A percentile compares a stretch with the other conserved stretches of the same genome.
Evolutionary conservation across 345 rosid genomes (phyloP).

Genomic region (Corchorus olitorius): DNA sequence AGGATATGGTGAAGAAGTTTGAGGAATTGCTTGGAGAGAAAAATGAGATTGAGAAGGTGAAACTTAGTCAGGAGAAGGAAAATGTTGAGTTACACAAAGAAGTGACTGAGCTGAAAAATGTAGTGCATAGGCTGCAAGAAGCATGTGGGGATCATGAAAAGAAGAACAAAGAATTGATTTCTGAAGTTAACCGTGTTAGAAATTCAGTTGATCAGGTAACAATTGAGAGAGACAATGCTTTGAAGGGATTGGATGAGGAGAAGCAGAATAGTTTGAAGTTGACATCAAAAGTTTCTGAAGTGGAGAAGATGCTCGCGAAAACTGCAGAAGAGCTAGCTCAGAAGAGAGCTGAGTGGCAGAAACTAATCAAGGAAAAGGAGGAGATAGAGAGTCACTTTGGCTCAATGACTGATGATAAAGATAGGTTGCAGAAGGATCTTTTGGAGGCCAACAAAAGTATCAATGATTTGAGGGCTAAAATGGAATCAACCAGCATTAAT

Average conservation of each 20-base stretch:
- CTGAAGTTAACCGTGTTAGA: slow-evolving; percentile 34
- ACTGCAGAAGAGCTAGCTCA: slow-evolving; percentile 36
- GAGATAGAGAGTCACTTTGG: slow-evolving; percentile 33
- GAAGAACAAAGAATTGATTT: slow-evolving; percentile 34
- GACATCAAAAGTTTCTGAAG: slow-evolving; percentile 33
- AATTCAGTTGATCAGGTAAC: slow-evolving; percentile 31
- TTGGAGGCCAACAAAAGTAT: slow-evolving; percentile 36
- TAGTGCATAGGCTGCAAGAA: slow-evolving; percentile 31
- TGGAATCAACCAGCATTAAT: slow-evolving; percentile 35
- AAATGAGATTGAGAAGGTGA: slow-evolving; percentile 44
- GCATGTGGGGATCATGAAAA: slow-evolving; percentile 33
- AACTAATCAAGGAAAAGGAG: slow-evolving; percentile 33
- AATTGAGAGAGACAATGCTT: slow-evolving; percentile 44
- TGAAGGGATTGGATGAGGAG: slow-evolving; percentile 47
- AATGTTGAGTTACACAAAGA: slow-evolving; percentile 42
- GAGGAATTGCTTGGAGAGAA: slow-evolving; percentile 44
- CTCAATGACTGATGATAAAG: slow-evolving; percentile 47
- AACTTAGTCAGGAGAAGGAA: slow-evolving; percentile 40
- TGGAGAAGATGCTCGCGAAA: slow-evolving; percentile 46
- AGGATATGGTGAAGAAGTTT: slow-evolving; percentile 38
- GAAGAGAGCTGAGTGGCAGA: slow-evolving; percentile 33
- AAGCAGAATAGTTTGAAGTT: slow-evolving; percentile 36
- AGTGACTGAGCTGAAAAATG: slow-evolving; percentile 37
- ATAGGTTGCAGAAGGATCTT: slow-evolving; percentile 39
- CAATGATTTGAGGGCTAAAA: slow-evolving; percentile 41